Conservation (phyloP, 768 basidiomycete species). For the Pholiota microspora region DNA sequence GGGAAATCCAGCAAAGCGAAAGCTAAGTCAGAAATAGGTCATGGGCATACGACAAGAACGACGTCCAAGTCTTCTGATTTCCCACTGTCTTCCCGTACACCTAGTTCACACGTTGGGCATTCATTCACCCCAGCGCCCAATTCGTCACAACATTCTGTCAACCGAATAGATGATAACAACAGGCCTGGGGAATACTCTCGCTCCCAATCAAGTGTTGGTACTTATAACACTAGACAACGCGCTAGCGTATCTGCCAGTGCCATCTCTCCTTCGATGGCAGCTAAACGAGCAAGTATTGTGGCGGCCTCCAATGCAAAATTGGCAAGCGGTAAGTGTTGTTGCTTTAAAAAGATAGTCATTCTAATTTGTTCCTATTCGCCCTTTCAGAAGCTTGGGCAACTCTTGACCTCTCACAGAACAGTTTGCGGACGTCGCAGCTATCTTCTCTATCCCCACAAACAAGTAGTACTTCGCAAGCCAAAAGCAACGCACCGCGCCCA, state of each 20-base stretch:
- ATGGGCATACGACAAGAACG: conserved; percentile 24
- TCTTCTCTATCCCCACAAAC: conserved; percentile 1
- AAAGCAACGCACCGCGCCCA: conserved; percentile 3
- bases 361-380: too few species aligned
- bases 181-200: conserved; percentile 19
- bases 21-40: conserved; percentile 42
- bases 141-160: conserved; percentile 8
- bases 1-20: conserved; percentile 21
- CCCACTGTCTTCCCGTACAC: conserved; percentile 18
- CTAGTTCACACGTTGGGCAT: conserved; percentile 30
- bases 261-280: conserved; percentile 47
- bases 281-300: conserved; percentile 45
- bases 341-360: too few species aligned
- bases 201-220: conserved; percentile 34
- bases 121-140: conserved; percentile 15
- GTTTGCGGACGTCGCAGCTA: background rate
- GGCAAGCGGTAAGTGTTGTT: conserved; percentile 28
- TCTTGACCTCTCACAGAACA: background rate
- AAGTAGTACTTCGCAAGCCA: background rate
- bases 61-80: conserved; percentile 17
- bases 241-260: conserved; percentile 63
- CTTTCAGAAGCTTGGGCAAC: background rate
- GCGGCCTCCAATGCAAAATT: conserved; percentile 29
- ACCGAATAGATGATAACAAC: conserved; percentile 7
- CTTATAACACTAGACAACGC: conserved; percentile 32